Conservation (phyloP, 306 rosid species). For the Lathyrus sativus region DNA sequence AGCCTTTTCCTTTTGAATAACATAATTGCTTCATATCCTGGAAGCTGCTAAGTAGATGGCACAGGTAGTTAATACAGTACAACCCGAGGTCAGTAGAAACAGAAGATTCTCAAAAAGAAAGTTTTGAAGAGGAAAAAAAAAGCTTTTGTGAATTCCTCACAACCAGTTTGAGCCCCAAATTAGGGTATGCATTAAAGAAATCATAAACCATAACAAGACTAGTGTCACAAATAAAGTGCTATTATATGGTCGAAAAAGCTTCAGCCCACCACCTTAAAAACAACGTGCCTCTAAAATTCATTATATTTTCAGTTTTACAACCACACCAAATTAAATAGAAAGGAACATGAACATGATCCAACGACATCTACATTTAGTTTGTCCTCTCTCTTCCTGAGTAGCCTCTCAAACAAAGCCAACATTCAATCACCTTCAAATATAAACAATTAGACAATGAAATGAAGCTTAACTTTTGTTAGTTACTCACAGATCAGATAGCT, state of each 20-base stretch:
- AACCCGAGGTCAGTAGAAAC: not conserved
- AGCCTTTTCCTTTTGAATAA: not conserved
- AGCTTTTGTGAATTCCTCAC: not conserved
- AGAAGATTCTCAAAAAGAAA: not conserved
- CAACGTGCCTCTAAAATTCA: not conserved
- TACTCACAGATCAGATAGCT: not conserved
- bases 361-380: not conserved
- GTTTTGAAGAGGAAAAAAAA: not conserved
- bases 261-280: conserved; percentile 8
- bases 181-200: conserved; percentile 5
- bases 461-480: not conserved
- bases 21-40: not conserved
- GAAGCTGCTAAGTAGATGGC: conserved; percentile 19
- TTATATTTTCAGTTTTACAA: conserved; percentile 8
- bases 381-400: conserved; percentile 4
- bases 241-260: conserved; percentile 10
- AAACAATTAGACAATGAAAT: not conserved
- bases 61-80: conserved; percentile 10
- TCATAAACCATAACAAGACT: conserved; percentile 17
- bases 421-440: conserved; percentile 16
- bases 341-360: not conserved
- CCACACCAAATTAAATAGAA: not conserved
- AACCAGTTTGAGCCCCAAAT: not conserved
- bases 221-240: conserved; percentile 10
- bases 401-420: conserved; percentile 15